phyloP scores from a whole-genome alignment of 2,329 filamentous ascomycete genomes.

The Fusarium xyrophilum region DNA sequence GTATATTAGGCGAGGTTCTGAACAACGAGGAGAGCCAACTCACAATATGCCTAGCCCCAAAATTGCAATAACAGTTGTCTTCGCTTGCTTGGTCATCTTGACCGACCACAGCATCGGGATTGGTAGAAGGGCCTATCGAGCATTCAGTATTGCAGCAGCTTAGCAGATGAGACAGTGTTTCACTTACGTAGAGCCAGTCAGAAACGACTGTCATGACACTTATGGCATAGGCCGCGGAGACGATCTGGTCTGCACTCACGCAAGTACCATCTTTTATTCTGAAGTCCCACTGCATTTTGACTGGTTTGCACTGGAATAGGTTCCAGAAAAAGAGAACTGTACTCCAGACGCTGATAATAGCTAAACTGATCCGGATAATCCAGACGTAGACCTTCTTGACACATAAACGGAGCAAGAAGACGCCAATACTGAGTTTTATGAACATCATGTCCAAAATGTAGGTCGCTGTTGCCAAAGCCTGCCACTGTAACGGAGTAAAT shows the following conservation, averaged over 20 bases:
- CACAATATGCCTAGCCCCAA: constrained; percentile 60
- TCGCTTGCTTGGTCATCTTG: constrained; percentile 60
- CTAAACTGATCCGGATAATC: constrained; percentile 55
- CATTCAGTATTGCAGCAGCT: constrained; percentile 6
- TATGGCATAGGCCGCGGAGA: constrained; percentile 58
- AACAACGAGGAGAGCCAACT: constrained; percentile 8
- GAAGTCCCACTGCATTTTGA: constrained; percentile 61
- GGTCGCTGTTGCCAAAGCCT: constrained; percentile 58
- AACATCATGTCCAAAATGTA: constrained; percentile 64
- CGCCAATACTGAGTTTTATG: constrained; percentile 62
- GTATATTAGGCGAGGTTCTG: constrained; percentile 15
- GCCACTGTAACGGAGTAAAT: constrained; percentile 49
- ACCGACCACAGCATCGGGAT: constrained; percentile 63
- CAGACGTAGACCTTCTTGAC: constrained; percentile 56
- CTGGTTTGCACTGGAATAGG: constrained; percentile 58
- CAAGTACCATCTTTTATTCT: constrained; percentile 53
- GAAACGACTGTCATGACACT: constrained; percentile 60
- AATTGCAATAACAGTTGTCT: constrained; percentile 58
- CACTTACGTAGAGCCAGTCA: constrained; percentile 60
- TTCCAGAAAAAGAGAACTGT: constrained; percentile 60
- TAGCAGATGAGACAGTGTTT: not conserved
- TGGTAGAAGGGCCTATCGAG: constrained; percentile 55
- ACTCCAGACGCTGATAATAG: constrained; percentile 56
- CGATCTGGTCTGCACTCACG: constrained; percentile 52
- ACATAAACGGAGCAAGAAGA: constrained; percentile 59